Evolutionary conservation across 2,329 filamentous ascomycete species (phyloP).

Genomic region (Emergomyces pasteurianus): DNA sequence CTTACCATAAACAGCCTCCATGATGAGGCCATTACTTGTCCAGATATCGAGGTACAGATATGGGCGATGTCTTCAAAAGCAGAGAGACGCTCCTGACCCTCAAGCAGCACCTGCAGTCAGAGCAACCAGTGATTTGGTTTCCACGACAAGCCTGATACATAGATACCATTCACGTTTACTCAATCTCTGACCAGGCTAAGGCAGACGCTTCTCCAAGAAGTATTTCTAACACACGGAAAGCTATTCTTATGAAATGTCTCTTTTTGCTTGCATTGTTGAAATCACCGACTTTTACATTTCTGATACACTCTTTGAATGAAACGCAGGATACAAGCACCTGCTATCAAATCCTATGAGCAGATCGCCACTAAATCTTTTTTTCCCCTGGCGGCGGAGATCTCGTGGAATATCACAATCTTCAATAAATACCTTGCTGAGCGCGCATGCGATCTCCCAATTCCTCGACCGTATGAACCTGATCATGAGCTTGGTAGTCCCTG

Average conservation of each 20-base stretch:
- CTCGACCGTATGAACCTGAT: no score
- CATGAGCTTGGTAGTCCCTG: background rate
- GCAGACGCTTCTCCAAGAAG: background rate
- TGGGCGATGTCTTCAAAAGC: background rate
- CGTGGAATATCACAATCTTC: constrained; percentile 2
- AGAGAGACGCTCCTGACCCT: background rate
- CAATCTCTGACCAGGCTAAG: background rate
- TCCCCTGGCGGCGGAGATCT: background rate
- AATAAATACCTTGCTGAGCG: constrained; percentile 2
- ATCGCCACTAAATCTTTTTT: background rate
- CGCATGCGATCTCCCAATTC: background rate
- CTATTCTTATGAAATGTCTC: background rate
- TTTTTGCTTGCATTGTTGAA: constrained; percentile 1
- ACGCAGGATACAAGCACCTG: background rate
- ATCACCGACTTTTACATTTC: constrained; percentile 1
- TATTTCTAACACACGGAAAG: background rate
- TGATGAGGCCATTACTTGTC: background rate
- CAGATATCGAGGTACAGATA: constrained; percentile 1
- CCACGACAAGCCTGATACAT: constrained; percentile 1
- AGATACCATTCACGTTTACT: background rate
- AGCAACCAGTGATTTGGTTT: background rate
- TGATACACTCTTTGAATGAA: constrained; percentile 3
- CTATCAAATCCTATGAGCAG: background rate
- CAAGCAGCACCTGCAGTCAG: background rate
- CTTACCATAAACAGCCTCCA: constrained; percentile 2